phyloP scores from a whole-genome alignment of 805 yeast genomes.

The Candida sithepensis region DNA sequence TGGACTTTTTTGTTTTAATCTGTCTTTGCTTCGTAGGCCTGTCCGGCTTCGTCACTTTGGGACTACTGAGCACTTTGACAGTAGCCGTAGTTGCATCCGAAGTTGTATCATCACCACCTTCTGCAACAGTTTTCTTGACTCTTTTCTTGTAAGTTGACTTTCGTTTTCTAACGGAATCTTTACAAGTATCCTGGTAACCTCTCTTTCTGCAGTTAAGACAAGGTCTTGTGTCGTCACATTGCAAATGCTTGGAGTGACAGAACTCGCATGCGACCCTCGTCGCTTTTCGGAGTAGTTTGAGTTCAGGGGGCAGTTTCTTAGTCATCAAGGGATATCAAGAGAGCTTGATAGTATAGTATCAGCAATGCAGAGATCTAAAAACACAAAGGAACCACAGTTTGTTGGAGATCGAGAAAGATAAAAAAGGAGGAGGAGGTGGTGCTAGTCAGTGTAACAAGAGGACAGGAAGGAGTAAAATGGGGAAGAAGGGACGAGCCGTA shows the following conservation, averaged over 20 bases:
- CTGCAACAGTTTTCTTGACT: not conserved
- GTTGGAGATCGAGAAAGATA: no score
- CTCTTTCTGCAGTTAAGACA: slow-evolving; percentile 69
- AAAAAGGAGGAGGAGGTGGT: no score
- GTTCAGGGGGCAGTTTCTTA: slow-evolving; percentile 49
- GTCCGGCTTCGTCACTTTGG: not conserved
- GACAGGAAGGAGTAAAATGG: no score
- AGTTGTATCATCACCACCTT: not conserved
- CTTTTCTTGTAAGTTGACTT: slow-evolving; percentile 13
- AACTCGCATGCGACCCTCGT: slow-evolving; percentile 67
- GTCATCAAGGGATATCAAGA: slow-evolving; percentile 52
- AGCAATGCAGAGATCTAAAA: no score
- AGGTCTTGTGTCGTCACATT: slow-evolving; percentile 67
- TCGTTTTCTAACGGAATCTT: slow-evolving; percentile 52
- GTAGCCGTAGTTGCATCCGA: not conserved
- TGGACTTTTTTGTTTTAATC: not conserved
- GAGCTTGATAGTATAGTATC: no score
- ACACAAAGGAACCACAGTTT: no score
- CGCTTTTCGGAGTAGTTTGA: slow-evolving; percentile 55
- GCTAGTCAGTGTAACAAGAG: no score
- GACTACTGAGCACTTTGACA: not conserved
- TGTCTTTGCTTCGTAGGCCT: not conserved
- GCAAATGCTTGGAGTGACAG: slow-evolving; percentile 71
- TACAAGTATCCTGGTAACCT: slow-evolving; percentile 48
- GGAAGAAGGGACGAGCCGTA: no score